These are phyloP conservation scores for Plasmodium coatneyi DNA, from an alignment of 169 alveolate genomes.

Conservation along the genomic window DNA sequence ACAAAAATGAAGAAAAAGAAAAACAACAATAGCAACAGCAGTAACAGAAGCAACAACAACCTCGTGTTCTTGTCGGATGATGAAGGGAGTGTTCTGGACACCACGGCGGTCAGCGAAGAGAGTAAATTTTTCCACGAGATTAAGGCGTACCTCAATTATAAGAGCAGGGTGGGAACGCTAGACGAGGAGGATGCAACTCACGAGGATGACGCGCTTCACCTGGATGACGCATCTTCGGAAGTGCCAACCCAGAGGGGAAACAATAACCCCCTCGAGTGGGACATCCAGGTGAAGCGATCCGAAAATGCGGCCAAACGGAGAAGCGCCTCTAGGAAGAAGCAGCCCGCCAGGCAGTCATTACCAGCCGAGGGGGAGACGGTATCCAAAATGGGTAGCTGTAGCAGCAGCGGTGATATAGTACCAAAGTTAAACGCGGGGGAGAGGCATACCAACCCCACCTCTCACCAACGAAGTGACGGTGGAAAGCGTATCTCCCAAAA, in stretches of 20 bases:
- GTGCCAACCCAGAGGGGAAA: background rate
- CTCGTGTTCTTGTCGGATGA: constrained; percentile 22
- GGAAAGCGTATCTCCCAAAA: background rate
- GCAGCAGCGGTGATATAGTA: background rate
- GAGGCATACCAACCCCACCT: background rate
- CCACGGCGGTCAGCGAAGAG: constrained; percentile 10
- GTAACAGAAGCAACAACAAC: background rate
- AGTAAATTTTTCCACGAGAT: constrained; percentile 41
- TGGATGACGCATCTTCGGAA: background rate
- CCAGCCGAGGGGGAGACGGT: background rate
- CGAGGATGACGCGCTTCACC: background rate
- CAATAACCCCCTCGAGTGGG: background rate
- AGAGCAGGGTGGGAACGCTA: background rate
- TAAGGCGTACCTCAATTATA: constrained; percentile 30
- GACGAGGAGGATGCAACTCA: background rate
- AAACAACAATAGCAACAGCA: background rate
- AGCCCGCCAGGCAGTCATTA: background rate
- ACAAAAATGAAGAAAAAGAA: background rate
- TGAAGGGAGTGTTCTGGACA: background rate
- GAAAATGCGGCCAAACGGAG: background rate
- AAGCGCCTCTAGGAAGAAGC: background rate
- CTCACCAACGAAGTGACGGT: background rate
- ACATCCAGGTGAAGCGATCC: background rate
- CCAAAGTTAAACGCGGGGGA: background rate
- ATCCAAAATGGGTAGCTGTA: background rate